Percentiles rank a stretch among this genome's conserved stretches.
Conservation (phyloP, 805 yeast species). For the Candida easanensis region DNA sequence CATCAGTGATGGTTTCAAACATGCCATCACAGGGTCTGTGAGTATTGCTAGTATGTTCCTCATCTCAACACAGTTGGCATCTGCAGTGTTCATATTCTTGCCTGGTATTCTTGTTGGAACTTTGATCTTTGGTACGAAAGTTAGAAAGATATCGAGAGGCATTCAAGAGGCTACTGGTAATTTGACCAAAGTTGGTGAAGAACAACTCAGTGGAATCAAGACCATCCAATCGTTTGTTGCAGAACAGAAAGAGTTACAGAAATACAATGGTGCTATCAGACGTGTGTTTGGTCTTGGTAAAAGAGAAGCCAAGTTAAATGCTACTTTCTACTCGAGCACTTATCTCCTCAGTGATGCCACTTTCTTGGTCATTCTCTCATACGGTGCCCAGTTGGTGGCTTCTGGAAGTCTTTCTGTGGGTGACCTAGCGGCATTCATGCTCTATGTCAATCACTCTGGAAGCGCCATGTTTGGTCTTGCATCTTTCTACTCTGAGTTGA, state of each 20-base stretch:
- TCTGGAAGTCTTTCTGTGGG: conserved; percentile 79
- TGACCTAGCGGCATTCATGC: conserved; percentile 88
- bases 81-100: conserved; percentile 71
- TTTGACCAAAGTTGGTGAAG: conserved; percentile 88
- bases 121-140: conserved; percentile 75
- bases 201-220: conserved; percentile 79
- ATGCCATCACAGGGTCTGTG: conserved; percentile 76
- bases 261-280: conserved; percentile 72
- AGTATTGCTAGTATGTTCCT: conserved; percentile 90
- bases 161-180: conserved; percentile 86
- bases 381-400: conserved; percentile 82
- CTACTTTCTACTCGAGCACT: conserved; percentile 73
- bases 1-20: conserved; percentile 85
- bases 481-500: conserved; percentile 87
- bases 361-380: conserved; percentile 66
- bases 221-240: conserved; percentile 94
- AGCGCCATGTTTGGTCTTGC: conserved; percentile 89
- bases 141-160: conserved; percentile 68
- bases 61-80: conserved; percentile 78
- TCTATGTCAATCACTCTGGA: conserved; percentile 95
- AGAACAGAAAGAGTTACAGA: conserved; percentile 73
- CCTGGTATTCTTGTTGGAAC: conserved; percentile 83
- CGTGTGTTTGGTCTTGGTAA: conserved; percentile 64
- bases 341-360: conserved; percentile 85
- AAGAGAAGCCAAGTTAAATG: conserved; percentile 76